Evolutionary conservation across 371 early-diverging fungal species (phyloP), one percentile per base, ranked within the genome.

Genomic region (Mortierella polycephala): DNA sequence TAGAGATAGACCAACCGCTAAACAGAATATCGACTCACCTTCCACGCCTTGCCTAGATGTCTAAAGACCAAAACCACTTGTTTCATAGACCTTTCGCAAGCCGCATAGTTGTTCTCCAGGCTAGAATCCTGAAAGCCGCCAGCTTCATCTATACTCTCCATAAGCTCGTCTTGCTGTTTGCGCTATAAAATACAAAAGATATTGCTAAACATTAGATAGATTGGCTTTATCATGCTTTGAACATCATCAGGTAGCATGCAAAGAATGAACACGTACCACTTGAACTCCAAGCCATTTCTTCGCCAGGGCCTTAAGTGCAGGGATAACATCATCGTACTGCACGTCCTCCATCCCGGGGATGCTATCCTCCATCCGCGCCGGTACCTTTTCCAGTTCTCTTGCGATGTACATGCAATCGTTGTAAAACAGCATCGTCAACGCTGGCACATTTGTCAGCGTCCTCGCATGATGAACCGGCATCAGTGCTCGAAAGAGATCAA

Each of bases 371-470:
- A 79, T 23, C 49, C 70, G 46, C 11, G 58, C 56, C 2, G 64
- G 64, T 21, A 61, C 37, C 37, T 71, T 63, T 21, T 56, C 81
- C 23, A 71, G 76, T 69, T 64, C 79, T 51, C 74, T 81, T 9
- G 92, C 86, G 10, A 92, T 74, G 80, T 88, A 92, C 71, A 87
- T 82, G 62, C 94, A 93, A 66, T 93, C 94, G 46, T 92, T 93
- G 57, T 88, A 81, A 62, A 92, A 91, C 12, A 91, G 75, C 58
- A 92, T 85, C 0, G 88, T 74, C 23, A 86, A 65, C 6, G 89
- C 87, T 16, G 91, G 89, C n/a, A 85, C 71, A 7, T 67, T 59
- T 0, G 56, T 52, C 11, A 80, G 64, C 3, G 81, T 64, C 53
- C 74, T 69, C 5, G 67, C 64, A 45, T 80, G 81, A 50, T 80